Percentiles rank a stretch among this genome's conserved stretches.
Evolutionary conservation across 78 protist genomes (phyloP).

Genomic region (Dictyostelium discoideum): dicty_2.7 NC_007089.4:1581501-1582000

Average conservation of each 20-base stretch:
- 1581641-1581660: not conserved
- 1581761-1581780: constrained; percentile 8
- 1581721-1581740: not conserved
- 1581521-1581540: constrained; percentile 11
- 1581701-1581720: not conserved
- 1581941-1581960: constrained; percentile 26
- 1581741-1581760: not conserved
- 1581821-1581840: constrained; percentile 13
- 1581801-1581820: not conserved
- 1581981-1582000: not conserved
- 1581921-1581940: constrained; percentile 24
- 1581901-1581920: constrained; percentile 16
- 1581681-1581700: no score
- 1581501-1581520: constrained; percentile 18
- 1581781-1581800: not conserved
- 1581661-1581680: not conserved
- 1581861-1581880: constrained; percentile 6
- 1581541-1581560: constrained; percentile 11
- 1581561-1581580: constrained; percentile 15
- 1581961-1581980: constrained; percentile 14
- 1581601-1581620: constrained; percentile 14
- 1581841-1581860: not conserved
- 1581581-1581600: not conserved
- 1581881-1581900: not conserved
- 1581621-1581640: not conserved